Percentiles rank a stretch among this genome's conserved stretches.
These are phyloP conservation scores for Tulasnella sp. DNA, from an alignment of 768 basidiomycete genomes.

Conservation along the genomic window DNA sequence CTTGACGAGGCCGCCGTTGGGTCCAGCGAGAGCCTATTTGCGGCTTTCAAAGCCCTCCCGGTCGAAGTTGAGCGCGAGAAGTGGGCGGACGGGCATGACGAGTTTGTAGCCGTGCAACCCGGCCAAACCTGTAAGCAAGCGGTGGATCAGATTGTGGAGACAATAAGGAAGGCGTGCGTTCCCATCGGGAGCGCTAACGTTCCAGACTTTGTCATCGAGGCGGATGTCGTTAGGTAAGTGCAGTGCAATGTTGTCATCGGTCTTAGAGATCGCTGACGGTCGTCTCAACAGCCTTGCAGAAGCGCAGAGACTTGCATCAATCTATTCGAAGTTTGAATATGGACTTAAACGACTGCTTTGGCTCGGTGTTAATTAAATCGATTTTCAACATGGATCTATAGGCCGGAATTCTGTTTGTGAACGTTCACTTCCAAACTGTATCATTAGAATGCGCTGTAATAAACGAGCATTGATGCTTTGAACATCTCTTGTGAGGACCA, in stretches of 20 bases:
- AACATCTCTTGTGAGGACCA: not conserved
- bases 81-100: not conserved
- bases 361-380: conserved; percentile 39
- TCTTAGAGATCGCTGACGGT: conserved; percentile 6
- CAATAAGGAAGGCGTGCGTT: conserved; percentile 54
- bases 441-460: not conserved
- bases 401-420: not conserved
- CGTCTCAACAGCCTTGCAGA: conserved; percentile 49
- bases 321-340: conserved; percentile 90
- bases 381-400: not conserved
- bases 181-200: conserved; percentile 40
- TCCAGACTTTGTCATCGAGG: conserved; percentile 42
- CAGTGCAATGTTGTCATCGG: not conserved
- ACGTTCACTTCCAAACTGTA: not conserved
- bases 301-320: conserved; percentile 71
- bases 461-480: not conserved
- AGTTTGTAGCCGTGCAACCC: not conserved
- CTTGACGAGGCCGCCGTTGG: not conserved
- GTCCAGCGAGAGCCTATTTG: conserved; percentile 18
- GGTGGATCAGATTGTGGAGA: conserved; percentile 60
- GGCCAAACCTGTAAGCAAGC: conserved; percentile 56
- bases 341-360: conserved; percentile 83
- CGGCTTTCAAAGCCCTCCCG: conserved; percentile 30
- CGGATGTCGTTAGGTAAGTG: conserved; percentile 71
- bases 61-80: conserved; percentile 16